Base-by-base conservation (phyloP, 352 stramenopile genomes). In the Phytophthora pinifolia region DNA sequence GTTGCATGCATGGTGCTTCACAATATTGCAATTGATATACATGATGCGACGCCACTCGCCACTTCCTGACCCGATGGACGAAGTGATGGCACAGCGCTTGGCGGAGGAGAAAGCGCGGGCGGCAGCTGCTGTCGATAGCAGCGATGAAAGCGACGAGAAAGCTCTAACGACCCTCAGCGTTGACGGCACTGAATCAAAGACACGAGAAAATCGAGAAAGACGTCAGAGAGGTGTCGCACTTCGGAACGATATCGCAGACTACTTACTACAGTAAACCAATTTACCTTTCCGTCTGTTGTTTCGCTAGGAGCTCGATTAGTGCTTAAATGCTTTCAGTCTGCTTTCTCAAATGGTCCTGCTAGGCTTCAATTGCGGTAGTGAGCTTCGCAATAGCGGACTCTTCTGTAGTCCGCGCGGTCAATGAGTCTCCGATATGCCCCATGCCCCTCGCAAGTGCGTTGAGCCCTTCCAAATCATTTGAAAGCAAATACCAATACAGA, bases 211-310 rank as follows among this genome's bases (percentile, higher is more conserved):
- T 37, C 32, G 20, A 29, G 46, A 53, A 27, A 10, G 46, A 29
- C 34, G 46, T 29, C 46, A 45, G 33, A 53, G 25, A 34, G 46
- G 46, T 17, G 4, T 53, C 4, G 25, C 34, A 17, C 46, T 53
- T 10, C 20, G 46, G 2, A 36, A 53, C 6, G 46, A 53, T 14
- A 44, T 53, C 13, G 34, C 46, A 17, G 46, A 37, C n/a, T 53
- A 44, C n/a, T 36, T 45, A 29, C 9, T 36, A 27, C 12, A 22
- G 12, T 37, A 34, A 44, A 15, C 20, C 13, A 25, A 42, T 29
- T 30, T 44, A 45, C 33, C 33, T 53, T 35, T 14, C 1, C n/a
- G 20, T 9, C 45, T 53, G 34, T 15, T 44, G 33, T 14, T 53
- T 13, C n/a, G 6, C 45, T n/a, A 53, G 20, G 0, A 53, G 5